Base-by-base conservation (phyloP, 192 early-diverging fungal genomes). In the Coemansia sp. region DNA sequence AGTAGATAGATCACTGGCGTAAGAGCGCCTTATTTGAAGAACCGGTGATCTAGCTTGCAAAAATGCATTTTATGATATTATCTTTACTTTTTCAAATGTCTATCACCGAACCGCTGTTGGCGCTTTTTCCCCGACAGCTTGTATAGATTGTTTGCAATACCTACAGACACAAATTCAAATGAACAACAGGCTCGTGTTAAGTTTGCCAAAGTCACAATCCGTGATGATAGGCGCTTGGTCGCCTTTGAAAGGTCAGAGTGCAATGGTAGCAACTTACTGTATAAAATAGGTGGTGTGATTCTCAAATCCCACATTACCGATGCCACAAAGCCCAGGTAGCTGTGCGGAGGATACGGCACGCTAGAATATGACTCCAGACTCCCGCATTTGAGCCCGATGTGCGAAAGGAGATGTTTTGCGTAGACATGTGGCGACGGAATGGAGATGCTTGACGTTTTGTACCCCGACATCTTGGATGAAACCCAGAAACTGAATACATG, bases 401-500 rank as follows among this genome's bases (percentile, higher is more conserved):
- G 87, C 5, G 74, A 70, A 49, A 98, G 81, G 25, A 91, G 92
- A 34, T 84, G 71, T 17, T 77, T 73, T 9, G 94, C 96, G 78
- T 91, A 98, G 25, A 82, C 72, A 41, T 85, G 86, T 38, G 95
- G 85, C 25, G 88, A 84, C 9, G 96, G 96, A 38, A 92, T 90
- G 19, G 89, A 62, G 33, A 87, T 79, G 42, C 85, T 83, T n/a
- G 92, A 73, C 34, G 84, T 87, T 66, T 94, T 84, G 70, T 96
- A 94, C 69, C 96, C 97, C 53, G 87, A 90, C 95, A 99, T 96
- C 43, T 89, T 88, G 3, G 94, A 92, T n/a, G 88, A 84, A 53
- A 96, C 94, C 88, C 95, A 99, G 74, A 91, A 95, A 32, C 92
- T 92, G 63, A 93, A 95, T 48, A 96, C 75, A 75, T 93, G 87